Evolutionary conservation across 2,329 filamentous ascomycete species (phyloP), one percentile per base, ranked within the genome.

Genomic region (Colletotrichum plurivorum): DNA sequence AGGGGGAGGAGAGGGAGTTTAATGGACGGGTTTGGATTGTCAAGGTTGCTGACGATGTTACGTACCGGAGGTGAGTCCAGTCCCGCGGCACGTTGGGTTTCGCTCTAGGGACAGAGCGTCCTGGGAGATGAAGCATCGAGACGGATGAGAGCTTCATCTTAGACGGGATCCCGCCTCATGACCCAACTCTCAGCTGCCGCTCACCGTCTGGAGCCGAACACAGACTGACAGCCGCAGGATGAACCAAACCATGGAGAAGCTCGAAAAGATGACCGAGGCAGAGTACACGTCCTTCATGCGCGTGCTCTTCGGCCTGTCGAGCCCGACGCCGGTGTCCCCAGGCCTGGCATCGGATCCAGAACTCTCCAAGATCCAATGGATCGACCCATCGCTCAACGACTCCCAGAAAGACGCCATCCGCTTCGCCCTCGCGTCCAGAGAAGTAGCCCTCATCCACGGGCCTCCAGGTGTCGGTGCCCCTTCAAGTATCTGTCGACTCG

Each of bases 361-460:
- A 70, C 75, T 81, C 51, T 82, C 79, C 7, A 81, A 80, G 45
- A 78, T 92, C 8, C 82, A 88, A 49, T 93, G 89, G 89, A 75
- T 90, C 64, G 89, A 92, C 73, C 83, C 85, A 16, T 85, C 83
- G 16, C 81, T 93, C 22, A 92, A 93, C 74, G 87, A 89, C 13
- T 90, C 88, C 13, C 90, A 93, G 75, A 91, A 90, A 73, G 88
- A 91, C 65, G 90, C 90, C 16, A 89, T 93, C 67, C 81, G 89
- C n/a, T 99, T 98, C 76, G 94, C 95, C 0, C 83, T 99, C 62
- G 92, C 91, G 7, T 92, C 93, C 1, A 87, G 86, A 61, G 94
- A 98, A 75, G 88, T 98, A 31, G 93, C 94, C 2, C 84, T 98
- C 68, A 97, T 99, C 62, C 96, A 99, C 77, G 96, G 96, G 0